Conservation (phyloP, 2,329 filamentous ascomycete genomes). For the Didymella sp. region DNA sequence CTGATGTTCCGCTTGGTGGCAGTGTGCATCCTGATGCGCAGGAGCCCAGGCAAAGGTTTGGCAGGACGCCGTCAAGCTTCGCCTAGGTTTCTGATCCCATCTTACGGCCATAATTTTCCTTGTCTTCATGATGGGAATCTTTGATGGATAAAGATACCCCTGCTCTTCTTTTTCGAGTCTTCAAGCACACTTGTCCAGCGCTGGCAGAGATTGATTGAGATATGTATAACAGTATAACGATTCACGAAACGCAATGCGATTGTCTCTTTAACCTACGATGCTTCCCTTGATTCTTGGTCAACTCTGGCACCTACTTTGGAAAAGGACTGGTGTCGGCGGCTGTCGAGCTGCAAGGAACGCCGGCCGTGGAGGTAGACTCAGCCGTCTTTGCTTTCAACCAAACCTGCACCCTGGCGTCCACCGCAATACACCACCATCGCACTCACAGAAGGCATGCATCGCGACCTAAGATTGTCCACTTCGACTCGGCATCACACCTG, state of each 20-base stretch:
- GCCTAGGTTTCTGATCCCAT: background rate
- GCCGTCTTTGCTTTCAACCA: no score
- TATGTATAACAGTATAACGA: background rate
- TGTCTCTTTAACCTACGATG: background rate
- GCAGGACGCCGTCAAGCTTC: slow-evolving; percentile 23
- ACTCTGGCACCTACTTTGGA: background rate
- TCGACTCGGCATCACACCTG: background rate
- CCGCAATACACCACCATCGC: no score
- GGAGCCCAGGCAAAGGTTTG: slow-evolving; percentile 15
- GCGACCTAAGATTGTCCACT: background rate
- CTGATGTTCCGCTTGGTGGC: slow-evolving; percentile 24
- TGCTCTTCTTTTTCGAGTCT: background rate
- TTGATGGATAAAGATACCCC: background rate
- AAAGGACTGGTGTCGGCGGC: no score
- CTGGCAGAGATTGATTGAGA: background rate
- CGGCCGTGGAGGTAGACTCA: no score
- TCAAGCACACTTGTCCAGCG: background rate
- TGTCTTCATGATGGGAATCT: background rate
- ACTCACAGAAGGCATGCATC: no score
- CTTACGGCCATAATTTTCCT: background rate
- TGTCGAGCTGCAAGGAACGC: no score
- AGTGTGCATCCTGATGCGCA: slow-evolving; percentile 16
- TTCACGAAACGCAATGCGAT: background rate
- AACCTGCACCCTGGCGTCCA: no score
- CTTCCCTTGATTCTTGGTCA: background rate